Evolutionary conservation across 1,284 basidiomycete genomes (phyloP).

Genomic region (Rhodotorula sp.): DNA sequence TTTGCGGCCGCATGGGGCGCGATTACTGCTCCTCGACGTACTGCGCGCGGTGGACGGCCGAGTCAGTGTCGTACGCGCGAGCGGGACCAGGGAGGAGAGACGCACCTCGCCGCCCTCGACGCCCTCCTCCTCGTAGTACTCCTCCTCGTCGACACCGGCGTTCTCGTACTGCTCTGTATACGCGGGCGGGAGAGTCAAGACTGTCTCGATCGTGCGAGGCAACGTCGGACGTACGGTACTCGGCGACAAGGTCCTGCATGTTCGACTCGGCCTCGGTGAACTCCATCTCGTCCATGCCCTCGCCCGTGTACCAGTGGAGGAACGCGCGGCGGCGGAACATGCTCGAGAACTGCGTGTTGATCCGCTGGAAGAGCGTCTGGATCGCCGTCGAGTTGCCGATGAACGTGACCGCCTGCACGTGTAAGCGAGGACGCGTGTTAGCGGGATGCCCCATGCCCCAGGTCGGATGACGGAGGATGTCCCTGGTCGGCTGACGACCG

Average conservation of each 20-base stretch:
- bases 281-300: slow-evolving; percentile 98
- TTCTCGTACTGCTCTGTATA: slow-evolving; percentile 53
- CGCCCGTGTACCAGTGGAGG: slow-evolving; percentile 88
- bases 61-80: neutral
- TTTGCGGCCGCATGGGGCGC: no score
- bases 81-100: neutral
- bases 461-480: neutral
- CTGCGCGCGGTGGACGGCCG: neutral
- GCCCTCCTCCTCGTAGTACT: slow-evolving; percentile 5
- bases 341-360: slow-evolving; percentile 83
- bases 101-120: neutral
- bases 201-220: no score
- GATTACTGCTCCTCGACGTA: slow-evolving; percentile 3
- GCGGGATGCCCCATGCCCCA: no score
- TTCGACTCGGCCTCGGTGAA: slow-evolving; percentile 67
- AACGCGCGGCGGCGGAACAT: slow-evolving; percentile 95
- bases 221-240: slow-evolving; percentile 56
- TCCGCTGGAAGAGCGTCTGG: slow-evolving; percentile 96
- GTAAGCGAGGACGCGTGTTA: no score
- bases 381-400: slow-evolving; percentile 94
- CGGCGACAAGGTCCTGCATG: slow-evolving; percentile 68
- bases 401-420: slow-evolving; percentile 68
- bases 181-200: no score
- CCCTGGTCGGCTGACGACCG: no score
- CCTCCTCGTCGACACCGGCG: slow-evolving; percentile 52